phyloP scores from a whole-genome alignment of 1,284 basidiomycete genomes.

The Cystobasidium slooffiae region DNA sequence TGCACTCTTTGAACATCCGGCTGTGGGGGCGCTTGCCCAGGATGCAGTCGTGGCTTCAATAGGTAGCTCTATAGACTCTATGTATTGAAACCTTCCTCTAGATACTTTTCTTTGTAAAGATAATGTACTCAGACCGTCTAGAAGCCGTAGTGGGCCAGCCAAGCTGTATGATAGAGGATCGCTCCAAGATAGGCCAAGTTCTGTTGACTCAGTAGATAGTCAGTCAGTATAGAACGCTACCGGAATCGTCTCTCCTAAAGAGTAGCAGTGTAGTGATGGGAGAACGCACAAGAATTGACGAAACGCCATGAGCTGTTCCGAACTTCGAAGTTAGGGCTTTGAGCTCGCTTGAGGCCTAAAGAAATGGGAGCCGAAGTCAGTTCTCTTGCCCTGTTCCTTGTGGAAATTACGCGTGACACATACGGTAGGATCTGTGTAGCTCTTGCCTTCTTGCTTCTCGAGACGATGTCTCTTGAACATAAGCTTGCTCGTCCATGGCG shows the following conservation, averaged over 20 bases:
- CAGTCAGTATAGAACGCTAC: too few species aligned
- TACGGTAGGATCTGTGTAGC: conserved; percentile 50
- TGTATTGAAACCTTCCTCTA: background rate
- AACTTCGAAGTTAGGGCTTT: conserved; percentile 47
- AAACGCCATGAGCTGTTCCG: conserved; percentile 47
- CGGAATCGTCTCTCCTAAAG: background rate
- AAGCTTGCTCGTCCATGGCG: conserved; percentile 49
- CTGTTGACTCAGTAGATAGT: background rate
- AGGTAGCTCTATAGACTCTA: background rate
- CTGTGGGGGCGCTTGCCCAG: conserved; percentile 15
- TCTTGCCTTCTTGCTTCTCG: conserved; percentile 48
- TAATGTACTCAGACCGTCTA: too few species aligned
- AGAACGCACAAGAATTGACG: conserved; percentile 44
- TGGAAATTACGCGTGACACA: conserved; percentile 25
- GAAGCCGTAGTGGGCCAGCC: conserved; percentile 38
- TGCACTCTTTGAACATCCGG: conserved; percentile 11
- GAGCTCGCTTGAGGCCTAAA: conserved; percentile 47
- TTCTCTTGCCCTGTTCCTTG: background rate
- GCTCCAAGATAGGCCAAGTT: conserved; percentile 35
- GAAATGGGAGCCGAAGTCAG: too few species aligned
- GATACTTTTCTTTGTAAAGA: too few species aligned
- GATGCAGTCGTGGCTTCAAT: conserved; percentile 2
- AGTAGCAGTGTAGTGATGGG: background rate
- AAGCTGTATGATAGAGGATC: conserved; percentile 30
- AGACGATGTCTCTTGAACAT: conserved; percentile 50